Evolutionary conservation across 345 rosid species (phyloP).

Genomic region (Cardamine occulta): DNA sequence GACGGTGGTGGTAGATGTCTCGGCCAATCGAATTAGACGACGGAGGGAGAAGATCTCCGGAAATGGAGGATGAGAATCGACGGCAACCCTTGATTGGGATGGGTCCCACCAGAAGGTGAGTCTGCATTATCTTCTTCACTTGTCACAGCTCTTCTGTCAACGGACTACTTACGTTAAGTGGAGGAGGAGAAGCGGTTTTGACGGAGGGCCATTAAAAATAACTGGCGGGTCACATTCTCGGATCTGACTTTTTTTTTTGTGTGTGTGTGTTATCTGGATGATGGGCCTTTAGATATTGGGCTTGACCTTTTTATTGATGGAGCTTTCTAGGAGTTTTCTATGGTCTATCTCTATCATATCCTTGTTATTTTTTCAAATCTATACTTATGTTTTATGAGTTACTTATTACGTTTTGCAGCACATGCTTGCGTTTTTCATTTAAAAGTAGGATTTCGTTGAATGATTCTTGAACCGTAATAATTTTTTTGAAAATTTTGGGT

Average conservation of each 20-base stretch:
- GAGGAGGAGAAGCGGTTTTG: constrained; percentile 1
- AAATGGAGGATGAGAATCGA: constrained; percentile 40
- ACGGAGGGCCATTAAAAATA: constrained; percentile 16
- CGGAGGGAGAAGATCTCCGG: constrained; percentile 33
- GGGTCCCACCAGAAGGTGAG: constrained; percentile 76
- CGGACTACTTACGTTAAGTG: constrained; percentile 26
- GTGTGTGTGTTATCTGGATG: too few relatives aligned
- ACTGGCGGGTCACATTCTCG: constrained; percentile 1
- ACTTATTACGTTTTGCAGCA: neutral
- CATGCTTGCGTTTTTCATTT: neutral
- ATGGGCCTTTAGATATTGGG: constrained; percentile 18
- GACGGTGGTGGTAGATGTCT: constrained; percentile 38
- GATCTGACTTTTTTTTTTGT: neutral
- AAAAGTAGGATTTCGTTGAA: neutral
- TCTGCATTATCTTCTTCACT: constrained; percentile 50
- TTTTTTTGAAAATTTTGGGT: too few relatives aligned
- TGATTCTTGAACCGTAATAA: too few relatives aligned
- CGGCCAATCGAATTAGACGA: neutral
- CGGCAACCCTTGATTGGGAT: constrained; percentile 52
- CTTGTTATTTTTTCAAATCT: too few relatives aligned
- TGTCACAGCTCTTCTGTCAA: constrained; percentile 7
- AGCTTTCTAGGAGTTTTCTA: too few relatives aligned
- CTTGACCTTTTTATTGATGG: neutral
- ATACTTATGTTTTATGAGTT: too few relatives aligned
- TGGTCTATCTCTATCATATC: too few relatives aligned